Percentiles rank a stretch among this genome's conserved stretches.
phyloP scores from a whole-genome alignment of 805 yeast genomes.

The Cephaloascus albidus region DNA sequence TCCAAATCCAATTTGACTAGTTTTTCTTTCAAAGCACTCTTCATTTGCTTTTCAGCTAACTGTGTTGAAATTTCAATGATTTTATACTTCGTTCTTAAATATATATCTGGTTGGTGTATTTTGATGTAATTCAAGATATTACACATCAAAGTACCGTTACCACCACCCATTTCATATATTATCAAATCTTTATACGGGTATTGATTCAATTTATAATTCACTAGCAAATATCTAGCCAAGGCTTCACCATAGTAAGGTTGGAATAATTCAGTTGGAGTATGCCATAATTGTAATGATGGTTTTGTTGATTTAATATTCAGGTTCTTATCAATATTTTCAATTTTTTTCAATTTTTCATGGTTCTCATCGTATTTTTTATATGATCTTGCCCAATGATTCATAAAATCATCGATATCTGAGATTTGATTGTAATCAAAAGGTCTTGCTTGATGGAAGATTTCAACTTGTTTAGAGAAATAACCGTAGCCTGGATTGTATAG shows the following conservation, averaged over 20 bases:
- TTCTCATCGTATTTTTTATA: conserved; percentile 41
- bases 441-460: conserved; percentile 57
- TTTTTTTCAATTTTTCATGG: conserved; percentile 16
- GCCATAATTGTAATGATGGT: conserved; percentile 67
- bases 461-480: conserved; percentile 70
- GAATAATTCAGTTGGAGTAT: conserved; percentile 82
- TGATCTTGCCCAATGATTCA: conserved; percentile 57
- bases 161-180: conserved; percentile 86
- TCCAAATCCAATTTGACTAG: conserved; percentile 36
- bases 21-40: conserved; percentile 22
- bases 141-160: conserved; percentile 79
- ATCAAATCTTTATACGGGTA: conserved; percentile 65
- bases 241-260: conserved; percentile 83
- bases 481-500: conserved; percentile 78
- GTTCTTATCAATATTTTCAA: conserved; percentile 10
- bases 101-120: conserved; percentile 63
- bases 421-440: conserved; percentile 57
- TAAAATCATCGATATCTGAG: conserved; percentile 58
- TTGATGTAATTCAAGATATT: conserved; percentile 61
- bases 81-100: conserved; percentile 54
- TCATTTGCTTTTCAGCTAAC: conserved; percentile 48
- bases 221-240: conserved; percentile 68
- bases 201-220: conserved; percentile 56
- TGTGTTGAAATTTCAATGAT: conserved; percentile 64
- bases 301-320: conserved; percentile 12